Base-by-base conservation (phyloP, 2,329 filamentous ascomycete genomes). In the Cryphonectria parasitica region DNA sequence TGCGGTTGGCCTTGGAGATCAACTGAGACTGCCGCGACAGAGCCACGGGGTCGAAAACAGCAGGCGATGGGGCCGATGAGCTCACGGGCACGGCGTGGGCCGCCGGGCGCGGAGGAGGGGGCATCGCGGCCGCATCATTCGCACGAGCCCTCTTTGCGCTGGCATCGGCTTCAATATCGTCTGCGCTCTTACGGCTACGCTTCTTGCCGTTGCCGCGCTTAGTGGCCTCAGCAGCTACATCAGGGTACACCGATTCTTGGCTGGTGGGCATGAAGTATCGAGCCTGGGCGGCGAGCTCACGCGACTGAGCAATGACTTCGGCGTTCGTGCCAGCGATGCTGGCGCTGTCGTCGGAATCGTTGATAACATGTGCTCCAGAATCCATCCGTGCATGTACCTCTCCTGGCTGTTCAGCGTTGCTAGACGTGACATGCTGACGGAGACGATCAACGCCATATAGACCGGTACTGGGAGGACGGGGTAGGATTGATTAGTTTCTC, bases 1-100 rank as follows among this genome's bases (percentile, higher is more conserved):
- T 76, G 22, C 76, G 77, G 63, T 78, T 73, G 15, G 76, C 77
- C 8, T 77, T 74, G 62, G 73, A 77, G 67, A 74, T 77, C 70
- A 71, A 78, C 67, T 62, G 73, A 39, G 68, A 75, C 25, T 71
- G 73, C 69, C 77, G 75, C 22, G 73, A 71, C 45, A 79, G 62
- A 0, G 74, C 73, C 10, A 77, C 76, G 15, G 77, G 73, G 70
- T 79, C 77, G 66, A 68, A 31, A 36, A 34, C 15, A 62, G 68
- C 19, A n/a, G 61, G 41, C 64, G 43, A 41, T 56, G 34, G 31
- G 66, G 52, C 34, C 64, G 68, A 34, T n/a, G 58, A 28, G 28
- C 8, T 41, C 39, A 61, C n/a, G 49, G 68, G 45, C 49, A 34
- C 25, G 60, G 61, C 49, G 2, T 41, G 62, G 6, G 61, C 39